These are phyloP conservation scores for Maudiozyma turicensis DNA, from an alignment of 805 yeast genomes.

Conservation along the genomic window DNA sequence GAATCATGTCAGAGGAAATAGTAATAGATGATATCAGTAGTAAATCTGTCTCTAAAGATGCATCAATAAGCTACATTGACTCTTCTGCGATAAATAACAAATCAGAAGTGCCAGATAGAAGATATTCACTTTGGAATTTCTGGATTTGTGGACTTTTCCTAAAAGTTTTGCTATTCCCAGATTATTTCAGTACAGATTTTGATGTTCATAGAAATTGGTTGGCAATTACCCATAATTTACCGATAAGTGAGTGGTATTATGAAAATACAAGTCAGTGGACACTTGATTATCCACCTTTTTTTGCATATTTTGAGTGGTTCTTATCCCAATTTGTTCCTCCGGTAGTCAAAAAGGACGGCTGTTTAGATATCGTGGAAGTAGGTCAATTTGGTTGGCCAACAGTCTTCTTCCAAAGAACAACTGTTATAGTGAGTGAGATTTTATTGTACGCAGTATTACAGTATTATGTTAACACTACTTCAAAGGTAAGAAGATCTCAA, in stretches of 20 bases:
- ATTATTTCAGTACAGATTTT: conserved; percentile 90
- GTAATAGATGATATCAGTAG: too few species aligned
- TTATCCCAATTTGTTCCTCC: conserved; percentile 63
- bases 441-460: conserved; percentile 63
- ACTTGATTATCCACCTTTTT: conserved; percentile 93
- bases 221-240: conserved; percentile 73
- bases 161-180: conserved; percentile 56
- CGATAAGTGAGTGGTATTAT: conserved; percentile 71
- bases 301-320: conserved; percentile 89
- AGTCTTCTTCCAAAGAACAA: conserved; percentile 64
- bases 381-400: conserved; percentile 76
- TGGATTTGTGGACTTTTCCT: conserved; percentile 55
- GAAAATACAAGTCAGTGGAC: conserved; percentile 85
- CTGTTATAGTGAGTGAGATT: conserved; percentile 72
- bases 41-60: too few species aligned
- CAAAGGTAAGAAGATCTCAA: conserved; percentile 30
- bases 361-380: conserved; percentile 53
- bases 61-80: neutral
- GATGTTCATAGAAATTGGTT: conserved; percentile 98
- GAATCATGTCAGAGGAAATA: too few species aligned
- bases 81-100: neutral
- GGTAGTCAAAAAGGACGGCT: conserved; percentile 59
- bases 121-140: conserved; percentile 51
- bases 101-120: conserved; percentile 8
- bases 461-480: conserved; percentile 49